These are phyloP conservation scores for Cladosporium sp. DNA, from an alignment of 2,329 filamentous ascomycete species.

Conservation along the genomic window DNA sequence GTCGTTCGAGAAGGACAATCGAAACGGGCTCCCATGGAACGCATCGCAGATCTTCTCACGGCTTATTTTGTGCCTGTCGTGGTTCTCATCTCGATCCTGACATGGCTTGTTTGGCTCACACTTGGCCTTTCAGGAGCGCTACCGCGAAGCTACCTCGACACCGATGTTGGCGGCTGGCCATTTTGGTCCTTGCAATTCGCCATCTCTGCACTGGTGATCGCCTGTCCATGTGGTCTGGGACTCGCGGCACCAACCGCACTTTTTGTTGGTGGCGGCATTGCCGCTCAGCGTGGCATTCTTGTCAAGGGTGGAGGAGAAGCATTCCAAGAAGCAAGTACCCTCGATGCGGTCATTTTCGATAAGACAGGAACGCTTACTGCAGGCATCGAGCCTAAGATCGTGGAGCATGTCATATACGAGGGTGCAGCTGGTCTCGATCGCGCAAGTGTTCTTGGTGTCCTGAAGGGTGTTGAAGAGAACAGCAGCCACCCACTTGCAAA, in stretches of 20 bases:
- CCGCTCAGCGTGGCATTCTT: constrained; percentile 73
- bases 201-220: constrained; percentile 81
- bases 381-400: constrained; percentile 66
- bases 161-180: constrained; percentile 58
- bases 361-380: constrained; percentile 81
- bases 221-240: constrained; percentile 78
- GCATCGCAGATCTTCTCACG: constrained; percentile 68
- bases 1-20: constrained; percentile 75
- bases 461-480: constrained; percentile 62
- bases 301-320: constrained; percentile 82
- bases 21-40: constrained; percentile 69
- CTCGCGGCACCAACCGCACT: constrained; percentile 81
- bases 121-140: constrained; percentile 59
- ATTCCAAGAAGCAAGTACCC: constrained; percentile 75
- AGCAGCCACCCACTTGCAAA: constrained; percentile 73
- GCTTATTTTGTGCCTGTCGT: constrained; percentile 74
- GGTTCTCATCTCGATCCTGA: constrained; percentile 63
- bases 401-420: constrained; percentile 43
- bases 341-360: constrained; percentile 69
- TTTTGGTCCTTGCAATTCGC: constrained; percentile 77
- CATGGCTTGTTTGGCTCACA: constrained; percentile 67
- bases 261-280: constrained; percentile 76
- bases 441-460: constrained; percentile 52
- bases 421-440: constrained; percentile 22
- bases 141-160: constrained; percentile 50